Conservation (phyloP, 371 early-diverging fungal genomes). For the Mucor piriformis region DNA sequence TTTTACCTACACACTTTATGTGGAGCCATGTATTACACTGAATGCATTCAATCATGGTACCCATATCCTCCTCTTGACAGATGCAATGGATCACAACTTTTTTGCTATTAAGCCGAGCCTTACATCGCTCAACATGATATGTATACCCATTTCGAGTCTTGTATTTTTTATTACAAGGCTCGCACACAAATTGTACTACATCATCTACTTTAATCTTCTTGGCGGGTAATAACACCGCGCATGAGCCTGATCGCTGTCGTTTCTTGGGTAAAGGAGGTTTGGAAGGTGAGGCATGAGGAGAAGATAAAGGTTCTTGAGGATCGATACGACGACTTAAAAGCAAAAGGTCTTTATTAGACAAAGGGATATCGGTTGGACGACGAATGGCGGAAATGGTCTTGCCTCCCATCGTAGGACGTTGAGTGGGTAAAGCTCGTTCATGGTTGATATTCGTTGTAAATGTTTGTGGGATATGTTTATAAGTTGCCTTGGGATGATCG, state of each 20-base stretch:
- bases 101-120: too few species aligned
- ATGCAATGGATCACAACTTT: constrained; percentile 40
- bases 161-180: constrained; percentile 52
- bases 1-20: constrained; percentile 49
- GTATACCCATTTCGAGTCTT: constrained; percentile 46
- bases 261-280: constrained; percentile 40
- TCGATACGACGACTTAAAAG: constrained; percentile 47
- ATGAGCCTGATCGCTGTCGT: neutral
- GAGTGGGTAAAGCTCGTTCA: neutral
- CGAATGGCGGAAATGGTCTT: constrained; percentile 27
- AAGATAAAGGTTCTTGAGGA: constrained; percentile 33
- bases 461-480: constrained; percentile 5
- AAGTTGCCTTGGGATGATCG: constrained; percentile 1
- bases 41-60: constrained; percentile 57
- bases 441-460: constrained; percentile 10
- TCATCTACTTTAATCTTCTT: neutral
- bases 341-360: constrained; percentile 42
- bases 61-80: constrained; percentile 32
- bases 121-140: constrained; percentile 53
- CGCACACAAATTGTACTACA: constrained; percentile 33
- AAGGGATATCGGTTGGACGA: constrained; percentile 6
- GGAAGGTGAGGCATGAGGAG: constrained; percentile 37
- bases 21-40: constrained; percentile 61
- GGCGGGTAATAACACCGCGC: neutral
- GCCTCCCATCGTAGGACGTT: constrained; percentile 33